phyloP scores from a whole-genome alignment of 768 basidiomycete species.

The Tylopilus felleus region DNA sequence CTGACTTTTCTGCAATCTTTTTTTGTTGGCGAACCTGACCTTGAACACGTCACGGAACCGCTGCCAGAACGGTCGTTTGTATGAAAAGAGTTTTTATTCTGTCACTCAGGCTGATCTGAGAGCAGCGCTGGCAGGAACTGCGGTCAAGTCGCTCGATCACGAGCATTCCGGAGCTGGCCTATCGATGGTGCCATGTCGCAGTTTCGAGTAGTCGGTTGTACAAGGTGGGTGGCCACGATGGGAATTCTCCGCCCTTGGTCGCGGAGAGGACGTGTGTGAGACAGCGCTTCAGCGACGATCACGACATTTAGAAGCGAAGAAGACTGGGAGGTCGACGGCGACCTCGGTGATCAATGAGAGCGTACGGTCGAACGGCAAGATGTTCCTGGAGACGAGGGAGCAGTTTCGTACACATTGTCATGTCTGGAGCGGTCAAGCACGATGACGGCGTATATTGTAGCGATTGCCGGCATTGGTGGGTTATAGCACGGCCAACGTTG shows the following conservation, averaged over 20 bases:
- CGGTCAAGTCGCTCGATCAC: neutral
- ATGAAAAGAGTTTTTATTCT: too few species aligned
- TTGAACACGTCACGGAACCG: neutral
- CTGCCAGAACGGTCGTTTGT: too few species aligned
- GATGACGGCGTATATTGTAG: too few species aligned
- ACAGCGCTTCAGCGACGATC: neutral
- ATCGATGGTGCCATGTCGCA: neutral
- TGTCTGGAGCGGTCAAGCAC: too few species aligned
- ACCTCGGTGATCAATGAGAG: neutral
- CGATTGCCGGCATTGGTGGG: conserved; percentile 1
- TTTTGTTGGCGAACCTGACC: neutral
- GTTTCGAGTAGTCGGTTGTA: neutral
- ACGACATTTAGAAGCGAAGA: neutral
- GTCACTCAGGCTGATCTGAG: too few species aligned
- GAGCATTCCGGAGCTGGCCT: neutral
- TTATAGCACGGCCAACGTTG: neutral
- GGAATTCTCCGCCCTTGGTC: neutral
- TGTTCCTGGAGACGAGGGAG: neutral
- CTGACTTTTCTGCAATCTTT: neutral
- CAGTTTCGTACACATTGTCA: neutral
- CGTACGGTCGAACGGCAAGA: neutral
- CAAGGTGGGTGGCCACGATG: neutral
- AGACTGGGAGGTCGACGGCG: neutral
- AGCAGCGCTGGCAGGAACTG: neutral
- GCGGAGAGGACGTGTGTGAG: neutral